Percentiles rank a stretch among this genome's conserved stretches.
Evolutionary conservation across 441 rosid genomes (phyloP).

Genomic region (Eruca vesicaria): DNA sequence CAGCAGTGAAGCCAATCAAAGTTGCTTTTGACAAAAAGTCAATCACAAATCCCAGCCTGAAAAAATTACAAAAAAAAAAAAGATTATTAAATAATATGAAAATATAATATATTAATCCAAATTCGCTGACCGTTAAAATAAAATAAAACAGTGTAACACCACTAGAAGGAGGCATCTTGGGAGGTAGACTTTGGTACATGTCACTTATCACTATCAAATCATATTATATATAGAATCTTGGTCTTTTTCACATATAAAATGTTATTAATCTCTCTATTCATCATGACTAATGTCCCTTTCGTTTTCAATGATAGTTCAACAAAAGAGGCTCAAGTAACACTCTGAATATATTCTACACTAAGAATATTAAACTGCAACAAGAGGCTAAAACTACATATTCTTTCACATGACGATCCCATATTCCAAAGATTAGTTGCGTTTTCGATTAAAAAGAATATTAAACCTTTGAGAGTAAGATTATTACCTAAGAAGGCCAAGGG

Average conservation of each 20-base stretch:
- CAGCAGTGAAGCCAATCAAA: constrained; percentile 94
- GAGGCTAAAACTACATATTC: constrained; percentile 10
- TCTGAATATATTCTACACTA: constrained; percentile 35
- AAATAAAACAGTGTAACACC: constrained; percentile 30
- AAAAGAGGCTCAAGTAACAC: constrained; percentile 23
- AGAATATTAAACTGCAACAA: constrained; percentile 14
- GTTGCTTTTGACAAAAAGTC: constrained; percentile 97
- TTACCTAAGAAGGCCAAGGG: constrained; percentile 86
- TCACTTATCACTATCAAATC: constrained; percentile 31
- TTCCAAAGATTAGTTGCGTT: neutral
- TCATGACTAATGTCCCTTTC: constrained; percentile 8
- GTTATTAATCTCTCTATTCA: constrained; percentile 18
- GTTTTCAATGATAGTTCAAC: constrained; percentile 16
- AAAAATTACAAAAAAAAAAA: neutral
- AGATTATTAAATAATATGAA: neutral
- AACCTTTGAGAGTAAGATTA: neutral
- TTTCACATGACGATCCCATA: constrained; percentile 15
- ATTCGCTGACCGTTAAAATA: constrained; percentile 7
- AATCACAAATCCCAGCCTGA: constrained; percentile 90
- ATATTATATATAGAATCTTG: constrained; percentile 27
- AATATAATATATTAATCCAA: neutral
- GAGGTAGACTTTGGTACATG: constrained; percentile 30
- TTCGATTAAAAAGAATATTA: neutral
- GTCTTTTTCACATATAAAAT: constrained; percentile 3
- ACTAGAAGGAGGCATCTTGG: constrained; percentile 37